Conservation (phyloP, 192 early-diverging fungal species). For the Podila epicladia region DNA sequence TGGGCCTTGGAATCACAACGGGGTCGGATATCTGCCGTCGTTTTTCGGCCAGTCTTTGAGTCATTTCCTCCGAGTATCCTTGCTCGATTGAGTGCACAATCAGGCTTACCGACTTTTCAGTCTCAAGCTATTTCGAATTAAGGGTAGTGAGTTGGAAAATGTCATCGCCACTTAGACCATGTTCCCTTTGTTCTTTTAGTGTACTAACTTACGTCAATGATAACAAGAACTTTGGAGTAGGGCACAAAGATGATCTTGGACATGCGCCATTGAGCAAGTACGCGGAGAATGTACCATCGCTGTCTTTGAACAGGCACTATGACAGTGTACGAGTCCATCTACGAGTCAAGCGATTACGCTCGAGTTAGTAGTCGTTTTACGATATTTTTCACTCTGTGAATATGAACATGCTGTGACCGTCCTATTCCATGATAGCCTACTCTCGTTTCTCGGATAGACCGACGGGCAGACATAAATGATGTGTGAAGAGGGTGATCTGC, state of each 20-base stretch:
- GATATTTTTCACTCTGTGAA: constrained; percentile 2
- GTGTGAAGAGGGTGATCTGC: not conserved
- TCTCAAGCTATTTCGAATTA: constrained; percentile 15
- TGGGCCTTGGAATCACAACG: not conserved
- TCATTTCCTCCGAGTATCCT: constrained; percentile 18
- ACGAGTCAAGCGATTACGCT: not conserved
- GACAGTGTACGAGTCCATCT: constrained; percentile 41
- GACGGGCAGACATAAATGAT: not conserved
- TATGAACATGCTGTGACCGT: too few relatives aligned
- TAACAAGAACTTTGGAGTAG: constrained; percentile 31
- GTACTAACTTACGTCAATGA: constrained; percentile 26
- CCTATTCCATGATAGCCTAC: not conserved
- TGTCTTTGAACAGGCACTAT: constrained; percentile 31
- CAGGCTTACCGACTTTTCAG: constrained; percentile 25
- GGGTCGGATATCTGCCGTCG: not conserved
- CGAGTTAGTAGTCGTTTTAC: too few relatives aligned
- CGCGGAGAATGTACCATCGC: constrained; percentile 37
- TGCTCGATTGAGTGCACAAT: constrained; percentile 37
- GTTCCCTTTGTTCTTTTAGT: too few relatives aligned
- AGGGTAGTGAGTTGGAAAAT: too few relatives aligned
- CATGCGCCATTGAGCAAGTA: constrained; percentile 46
- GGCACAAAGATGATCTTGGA: constrained; percentile 38
- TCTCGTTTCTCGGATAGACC: not conserved
- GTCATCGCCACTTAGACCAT: too few relatives aligned
- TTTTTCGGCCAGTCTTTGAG: not conserved